These are phyloP conservation scores for Diaporthe humulicola DNA, from an alignment of 2,329 filamentous ascomycete species.

Conservation along the genomic window DNA sequence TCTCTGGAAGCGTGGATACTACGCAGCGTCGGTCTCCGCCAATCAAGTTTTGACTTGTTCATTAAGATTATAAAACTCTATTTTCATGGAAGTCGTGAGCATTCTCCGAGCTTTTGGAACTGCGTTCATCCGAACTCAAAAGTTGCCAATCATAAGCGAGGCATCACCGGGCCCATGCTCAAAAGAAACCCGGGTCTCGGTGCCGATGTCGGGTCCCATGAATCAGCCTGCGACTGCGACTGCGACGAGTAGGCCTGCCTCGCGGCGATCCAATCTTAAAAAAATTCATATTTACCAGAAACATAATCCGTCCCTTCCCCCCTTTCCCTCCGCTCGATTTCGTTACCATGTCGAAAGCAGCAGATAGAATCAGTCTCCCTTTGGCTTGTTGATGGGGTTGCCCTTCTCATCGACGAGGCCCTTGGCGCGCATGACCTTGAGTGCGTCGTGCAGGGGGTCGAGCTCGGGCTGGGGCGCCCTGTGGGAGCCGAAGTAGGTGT, in stretches of 20 bases:
- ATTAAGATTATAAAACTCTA: constrained; percentile 19
- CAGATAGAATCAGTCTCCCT: constrained; percentile 39
- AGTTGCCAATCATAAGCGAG: not conserved
- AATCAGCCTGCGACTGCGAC: constrained; percentile 14
- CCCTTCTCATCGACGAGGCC: constrained; percentile 59
- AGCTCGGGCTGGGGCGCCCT: constrained; percentile 57
- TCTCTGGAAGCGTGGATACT: not conserved
- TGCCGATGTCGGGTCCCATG: not conserved
- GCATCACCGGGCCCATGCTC: not conserved
- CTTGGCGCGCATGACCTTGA: constrained; percentile 59
- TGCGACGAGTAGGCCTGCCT: constrained; percentile 17
- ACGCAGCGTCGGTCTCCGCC: not conserved
- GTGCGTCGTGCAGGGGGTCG: constrained; percentile 59
- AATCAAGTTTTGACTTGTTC: not conserved
- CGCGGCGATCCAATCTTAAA: constrained; percentile 16
- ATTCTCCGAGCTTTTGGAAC: not conserved
- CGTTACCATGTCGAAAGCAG: not conserved
- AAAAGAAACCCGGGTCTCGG: not conserved
- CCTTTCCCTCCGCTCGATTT: not conserved
- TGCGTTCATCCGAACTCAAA: not conserved
- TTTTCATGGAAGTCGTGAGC: not conserved
- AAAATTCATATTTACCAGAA: constrained; percentile 19
- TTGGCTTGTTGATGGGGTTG: constrained; percentile 53
- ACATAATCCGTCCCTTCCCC: not conserved
- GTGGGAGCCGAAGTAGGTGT: constrained; percentile 59